Evolutionary conservation across 257 asterid species (phyloP).

Genomic region (Nicotiana knightiana): DNA sequence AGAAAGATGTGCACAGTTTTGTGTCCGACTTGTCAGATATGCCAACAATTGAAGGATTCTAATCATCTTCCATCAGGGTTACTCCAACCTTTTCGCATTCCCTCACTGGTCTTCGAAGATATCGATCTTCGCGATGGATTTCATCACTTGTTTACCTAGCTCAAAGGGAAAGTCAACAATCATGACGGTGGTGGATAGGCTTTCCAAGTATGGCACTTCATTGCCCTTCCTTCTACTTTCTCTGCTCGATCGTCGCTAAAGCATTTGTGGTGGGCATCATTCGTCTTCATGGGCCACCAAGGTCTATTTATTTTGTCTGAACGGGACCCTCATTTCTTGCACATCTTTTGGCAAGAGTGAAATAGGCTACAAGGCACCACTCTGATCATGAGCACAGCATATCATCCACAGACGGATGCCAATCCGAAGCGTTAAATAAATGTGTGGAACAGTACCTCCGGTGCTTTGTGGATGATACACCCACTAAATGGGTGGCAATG

Average conservation of each 20-base stretch:
- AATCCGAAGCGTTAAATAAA: too few species aligned
- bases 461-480: not conserved
- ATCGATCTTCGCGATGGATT: conserved; percentile 9
- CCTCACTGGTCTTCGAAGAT: not conserved
- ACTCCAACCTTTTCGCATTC: not conserved
- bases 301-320: not conserved
- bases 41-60: too few species aligned
- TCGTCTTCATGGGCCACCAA: not conserved
- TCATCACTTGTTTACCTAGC: not conserved
- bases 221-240: not conserved
- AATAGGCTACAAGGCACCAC: not conserved
- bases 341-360: not conserved
- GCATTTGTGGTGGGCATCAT: not conserved
- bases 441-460: too few species aligned
- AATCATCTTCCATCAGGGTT: not conserved
- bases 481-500: not conserved
- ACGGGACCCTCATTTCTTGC: not conserved
- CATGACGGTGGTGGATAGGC: not conserved
- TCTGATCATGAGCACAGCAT: too few species aligned
- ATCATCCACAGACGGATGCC: too few species aligned
- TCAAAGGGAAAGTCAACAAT: not conserved
- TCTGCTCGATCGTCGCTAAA: not conserved
- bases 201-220: not conserved
- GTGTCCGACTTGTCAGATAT: too few species aligned
- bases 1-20: too few species aligned